phyloP scores from a whole-genome alignment of 805 yeast genomes.

The Kodamaea sagamina region DNA sequence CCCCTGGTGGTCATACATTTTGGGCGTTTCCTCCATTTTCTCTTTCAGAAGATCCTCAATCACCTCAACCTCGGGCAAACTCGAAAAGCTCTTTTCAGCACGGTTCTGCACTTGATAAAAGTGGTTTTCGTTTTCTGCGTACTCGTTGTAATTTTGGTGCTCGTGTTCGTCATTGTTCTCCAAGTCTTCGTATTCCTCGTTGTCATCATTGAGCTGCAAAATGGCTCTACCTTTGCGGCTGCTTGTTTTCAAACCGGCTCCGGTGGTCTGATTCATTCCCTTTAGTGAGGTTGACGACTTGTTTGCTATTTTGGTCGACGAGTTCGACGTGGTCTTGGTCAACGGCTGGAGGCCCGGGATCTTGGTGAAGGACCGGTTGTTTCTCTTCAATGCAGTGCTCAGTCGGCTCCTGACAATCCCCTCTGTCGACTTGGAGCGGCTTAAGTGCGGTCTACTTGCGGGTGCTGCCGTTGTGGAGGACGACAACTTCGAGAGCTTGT shows the following conservation, averaged over 20 bases:
- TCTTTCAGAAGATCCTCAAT: slow-evolving; percentile 3
- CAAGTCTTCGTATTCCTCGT: slow-evolving; percentile 40
- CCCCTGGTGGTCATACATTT: slow-evolving; percentile 1
- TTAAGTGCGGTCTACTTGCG: slow-evolving; percentile 31
- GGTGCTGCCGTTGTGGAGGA: slow-evolving; percentile 14
- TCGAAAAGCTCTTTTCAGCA: slow-evolving; percentile 6
- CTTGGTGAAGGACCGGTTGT: slow-evolving; percentile 40
- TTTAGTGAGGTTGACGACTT: slow-evolving; percentile 38
- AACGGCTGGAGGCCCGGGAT: slow-evolving; percentile 38
- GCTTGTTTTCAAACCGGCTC: slow-evolving; percentile 38
- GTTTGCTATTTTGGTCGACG: slow-evolving; percentile 27
- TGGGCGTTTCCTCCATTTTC: slow-evolving; percentile 4
- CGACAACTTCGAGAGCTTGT: slow-evolving; percentile 33
- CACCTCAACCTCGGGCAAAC: slow-evolving; percentile 6
- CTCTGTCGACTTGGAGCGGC: slow-evolving; percentile 44
- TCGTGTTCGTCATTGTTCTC: slow-evolving; percentile 15
- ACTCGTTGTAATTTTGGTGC: neutral
- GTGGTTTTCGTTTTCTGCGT: slow-evolving; percentile 2
- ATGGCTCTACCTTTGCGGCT: slow-evolving; percentile 42
- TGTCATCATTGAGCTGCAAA: slow-evolving; percentile 40
- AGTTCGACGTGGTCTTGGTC: slow-evolving; percentile 36
- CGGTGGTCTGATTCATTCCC: slow-evolving; percentile 22
- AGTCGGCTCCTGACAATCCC: slow-evolving; percentile 31
- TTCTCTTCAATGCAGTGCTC: slow-evolving; percentile 30
- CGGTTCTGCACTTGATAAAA: slow-evolving; percentile 2